Percentiles rank a stretch among this genome's conserved stretches.
phyloP scores from a whole-genome alignment of 805 yeast species.

The Suhomyces sp. region DNA sequence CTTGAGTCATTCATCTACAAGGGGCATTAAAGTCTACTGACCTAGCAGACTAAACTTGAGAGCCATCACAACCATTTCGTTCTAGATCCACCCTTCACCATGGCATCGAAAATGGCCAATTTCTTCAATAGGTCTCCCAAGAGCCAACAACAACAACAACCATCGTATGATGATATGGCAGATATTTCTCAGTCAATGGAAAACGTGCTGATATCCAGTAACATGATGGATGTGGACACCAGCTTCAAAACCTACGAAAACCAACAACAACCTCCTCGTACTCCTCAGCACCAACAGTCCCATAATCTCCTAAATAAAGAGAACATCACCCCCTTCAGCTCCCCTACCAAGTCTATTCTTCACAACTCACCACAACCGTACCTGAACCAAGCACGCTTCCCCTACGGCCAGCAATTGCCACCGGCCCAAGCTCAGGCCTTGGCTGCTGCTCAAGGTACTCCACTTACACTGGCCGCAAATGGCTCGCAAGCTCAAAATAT shows the following conservation, averaged over 20 bases:
- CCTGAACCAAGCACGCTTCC: constrained; percentile 10
- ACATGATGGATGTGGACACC: constrained; percentile 42
- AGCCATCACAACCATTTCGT: no score
- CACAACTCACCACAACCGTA: constrained; percentile 27
- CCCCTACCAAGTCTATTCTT: constrained; percentile 38
- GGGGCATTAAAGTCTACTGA: no score
- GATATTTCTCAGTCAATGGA: constrained; percentile 44
- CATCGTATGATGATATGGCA: constrained; percentile 25
- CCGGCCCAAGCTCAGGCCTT: constrained; percentile 16
- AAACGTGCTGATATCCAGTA: constrained; percentile 37
- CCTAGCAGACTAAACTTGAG: no score
- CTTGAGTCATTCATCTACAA: no score
- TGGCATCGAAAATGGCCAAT: constrained; percentile 13
- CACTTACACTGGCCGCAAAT: constrained; percentile 4
- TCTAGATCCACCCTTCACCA: no score
- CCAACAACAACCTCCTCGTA: constrained; percentile 14
- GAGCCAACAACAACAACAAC: constrained; percentile 11
- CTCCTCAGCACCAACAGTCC: constrained; percentile 12
- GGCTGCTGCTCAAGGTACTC: constrained; percentile 7
- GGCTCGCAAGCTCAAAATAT: constrained; percentile 13
- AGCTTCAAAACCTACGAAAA: constrained; percentile 16
- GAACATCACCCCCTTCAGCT: constrained; percentile 33
- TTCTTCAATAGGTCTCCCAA: constrained; percentile 20
- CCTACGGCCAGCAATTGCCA: constrained; percentile 13
- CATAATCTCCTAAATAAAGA: constrained; percentile 29